phyloP scores from a whole-genome alignment of 1,139 yeast genomes.

The Sporopachydermia cereana region DNA sequence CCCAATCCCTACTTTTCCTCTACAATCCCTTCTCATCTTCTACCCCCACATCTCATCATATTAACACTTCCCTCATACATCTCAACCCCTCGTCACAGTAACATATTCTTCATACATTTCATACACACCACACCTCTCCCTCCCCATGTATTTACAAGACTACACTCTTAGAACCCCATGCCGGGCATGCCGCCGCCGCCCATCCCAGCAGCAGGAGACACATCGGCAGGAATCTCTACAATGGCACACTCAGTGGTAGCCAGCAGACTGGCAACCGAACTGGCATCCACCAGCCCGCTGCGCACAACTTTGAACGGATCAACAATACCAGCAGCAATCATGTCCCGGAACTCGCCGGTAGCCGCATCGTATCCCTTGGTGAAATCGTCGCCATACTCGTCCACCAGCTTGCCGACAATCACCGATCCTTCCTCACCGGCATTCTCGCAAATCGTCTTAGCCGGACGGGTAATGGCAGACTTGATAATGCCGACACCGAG shows the following conservation, averaged over 20 bases:
- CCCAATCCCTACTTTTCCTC: not conserved
- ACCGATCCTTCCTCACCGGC: slow-evolving; percentile 99
- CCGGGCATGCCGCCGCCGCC: slow-evolving; percentile 58
- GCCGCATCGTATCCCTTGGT: slow-evolving; percentile 91
- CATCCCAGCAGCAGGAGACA: slow-evolving; percentile 56
- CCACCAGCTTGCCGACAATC: slow-evolving; percentile 83
- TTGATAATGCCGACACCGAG: slow-evolving; percentile 94
- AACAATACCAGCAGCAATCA: slow-evolving; percentile 95
- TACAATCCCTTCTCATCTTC: not conserved
- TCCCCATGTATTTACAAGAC: not conserved
- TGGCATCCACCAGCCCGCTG: slow-evolving; percentile 92
- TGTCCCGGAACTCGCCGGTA: slow-evolving; percentile 88
- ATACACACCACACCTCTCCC: not conserved
- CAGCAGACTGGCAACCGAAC: slow-evolving; percentile 94
- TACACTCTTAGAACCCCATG: slow-evolving; percentile 30
- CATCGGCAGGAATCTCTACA: slow-evolving; percentile 93
- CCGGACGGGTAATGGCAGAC: slow-evolving; percentile 95
- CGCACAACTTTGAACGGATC: slow-evolving; percentile 99
- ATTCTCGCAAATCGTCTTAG: slow-evolving; percentile 91
- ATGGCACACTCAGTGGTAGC: slow-evolving; percentile 99
- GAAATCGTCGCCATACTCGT: slow-evolving; percentile 76
- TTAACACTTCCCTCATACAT: too few species aligned
- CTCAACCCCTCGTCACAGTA: too few species aligned
- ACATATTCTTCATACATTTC: too few species aligned
- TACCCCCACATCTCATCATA: too few species aligned